Evolutionary conservation across 345 rosid species (phyloP), one percentile per base, ranked within the genome.

Genomic region (Zanthoxylum bungeanum): DNA sequence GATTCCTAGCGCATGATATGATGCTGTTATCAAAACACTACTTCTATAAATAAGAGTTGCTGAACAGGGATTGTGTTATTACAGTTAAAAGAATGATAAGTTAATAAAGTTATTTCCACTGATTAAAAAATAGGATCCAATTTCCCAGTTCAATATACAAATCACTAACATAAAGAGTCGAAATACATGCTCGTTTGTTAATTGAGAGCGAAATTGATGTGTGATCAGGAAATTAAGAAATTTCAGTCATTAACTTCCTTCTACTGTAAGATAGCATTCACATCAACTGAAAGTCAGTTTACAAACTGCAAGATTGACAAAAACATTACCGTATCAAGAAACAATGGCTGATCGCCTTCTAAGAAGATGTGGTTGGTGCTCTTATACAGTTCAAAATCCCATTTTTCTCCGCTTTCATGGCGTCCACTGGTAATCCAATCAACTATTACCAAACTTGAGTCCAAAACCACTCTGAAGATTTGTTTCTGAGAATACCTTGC

Each of bases 341-440:
- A 90, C 65, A 92, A 64, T 42, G 98, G 97, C 28, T 73, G 82
- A 60, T 85, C 76, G 24, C 77, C 87, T 65, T 82, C 87, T 24
- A 83, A 28, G 76, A 85, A 80, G 53, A 94, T 84, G 60, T 83
- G 77, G 85, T 94, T 94, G 76, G 85, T 86, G 86, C 98, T 92
- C 82, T 83, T 91, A 57, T 94, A 94, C 73, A 80, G 83, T 5
- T 86, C 84, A 47, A 94, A 89, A 66, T 90, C 97, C 98, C 99
- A 95, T 80, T 85, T 92, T 72, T 95, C 97, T 57, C 98, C 96
- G 55, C 86, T 95, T 49, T 89, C 88, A 60, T 89, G 97, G 36
- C 93, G 97, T 7, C 98, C 99, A 51, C 97, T 92, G 37, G 99
- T 95, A 75, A 92, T 84, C 98, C 98, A 95, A 78, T 95, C 97